Conservation (phyloP, 805 yeast species). For the Wickerhamiella allomyrinae region DNA sequence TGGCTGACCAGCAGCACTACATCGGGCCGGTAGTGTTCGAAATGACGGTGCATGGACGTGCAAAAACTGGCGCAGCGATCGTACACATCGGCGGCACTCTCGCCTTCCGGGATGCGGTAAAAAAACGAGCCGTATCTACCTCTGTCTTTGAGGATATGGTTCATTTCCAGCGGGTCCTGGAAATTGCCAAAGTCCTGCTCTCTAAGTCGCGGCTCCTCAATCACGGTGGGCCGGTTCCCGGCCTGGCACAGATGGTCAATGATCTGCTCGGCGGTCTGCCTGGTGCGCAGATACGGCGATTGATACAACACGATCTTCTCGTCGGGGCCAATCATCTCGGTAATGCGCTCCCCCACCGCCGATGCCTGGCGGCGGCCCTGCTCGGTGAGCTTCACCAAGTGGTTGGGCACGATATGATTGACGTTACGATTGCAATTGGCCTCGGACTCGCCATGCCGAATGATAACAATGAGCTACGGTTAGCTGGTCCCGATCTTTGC, state of each 20-base stretch:
- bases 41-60: conserved; percentile 73
- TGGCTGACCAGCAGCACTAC: conserved; percentile 78
- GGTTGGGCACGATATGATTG: conserved; percentile 67
- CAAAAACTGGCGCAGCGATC: conserved; percentile 85
- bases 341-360: conserved; percentile 24
- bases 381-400: conserved; percentile 56
- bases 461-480: conserved; percentile 50
- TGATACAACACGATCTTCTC: conserved; percentile 64
- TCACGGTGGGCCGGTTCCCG: conserved; percentile 37
- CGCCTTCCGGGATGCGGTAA: conserved; percentile 84
- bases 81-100: conserved; percentile 90
- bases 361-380: conserved; percentile 42
- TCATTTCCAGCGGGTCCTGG: conserved; percentile 59
- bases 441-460: conserved; percentile 88
- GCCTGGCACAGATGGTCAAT: conserved; percentile 35
- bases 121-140: conserved; percentile 82
- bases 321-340: conserved; percentile 29
- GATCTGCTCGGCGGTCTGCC: conserved; percentile 69
- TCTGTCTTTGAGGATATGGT: conserved; percentile 65
- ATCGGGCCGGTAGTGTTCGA: conserved; percentile 51
- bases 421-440: conserved; percentile 78
- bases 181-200: conserved; percentile 95
- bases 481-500: conserved; percentile 1
- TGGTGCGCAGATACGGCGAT: conserved; percentile 72
- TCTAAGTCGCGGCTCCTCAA: conserved; percentile 83